Evolutionary conservation across 192 early-diverging fungal genomes (phyloP).

Genomic region (Podila epicladia): DNA sequence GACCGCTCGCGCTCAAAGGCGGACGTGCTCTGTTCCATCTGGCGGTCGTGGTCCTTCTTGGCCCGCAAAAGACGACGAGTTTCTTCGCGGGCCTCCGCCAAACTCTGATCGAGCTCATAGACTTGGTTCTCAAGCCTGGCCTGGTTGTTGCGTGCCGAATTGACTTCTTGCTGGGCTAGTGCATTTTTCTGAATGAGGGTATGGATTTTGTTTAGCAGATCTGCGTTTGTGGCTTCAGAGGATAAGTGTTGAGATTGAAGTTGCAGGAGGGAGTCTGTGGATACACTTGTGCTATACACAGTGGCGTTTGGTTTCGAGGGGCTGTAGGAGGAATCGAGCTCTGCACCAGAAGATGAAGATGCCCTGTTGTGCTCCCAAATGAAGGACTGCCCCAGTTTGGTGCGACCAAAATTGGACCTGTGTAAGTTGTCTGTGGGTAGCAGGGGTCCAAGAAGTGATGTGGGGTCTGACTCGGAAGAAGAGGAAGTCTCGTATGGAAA

Average conservation of each 20-base stretch:
- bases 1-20: conserved; percentile 53
- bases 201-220: conserved; percentile 43
- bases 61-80: conserved; percentile 40
- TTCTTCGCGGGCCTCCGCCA: conserved; percentile 51
- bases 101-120: conserved; percentile 57
- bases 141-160: conserved; percentile 30
- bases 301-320: neutral
- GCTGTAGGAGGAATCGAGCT: neutral
- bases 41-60: conserved; percentile 57
- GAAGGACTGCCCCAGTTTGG: neutral
- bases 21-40: conserved; percentile 30
- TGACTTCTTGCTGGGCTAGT: conserved; percentile 46
- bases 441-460: conserved; percentile 22
- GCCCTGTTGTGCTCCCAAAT: conserved; percentile 13
- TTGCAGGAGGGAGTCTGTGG: conserved; percentile 19
- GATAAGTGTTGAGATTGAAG: neutral
- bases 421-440: conserved; percentile 15
- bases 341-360: neutral
- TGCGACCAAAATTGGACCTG: neutral
- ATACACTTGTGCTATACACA: conserved; percentile 15
- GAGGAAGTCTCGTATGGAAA: neutral
- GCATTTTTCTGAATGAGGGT: conserved; percentile 45
- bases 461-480: conserved; percentile 13
- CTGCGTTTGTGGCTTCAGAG: conserved; percentile 14
- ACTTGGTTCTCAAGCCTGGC: conserved; percentile 60